These are phyloP conservation scores for Suhomyces maxii DNA, from an alignment of 1,139 yeast genomes.

Conservation along the genomic window DNA sequence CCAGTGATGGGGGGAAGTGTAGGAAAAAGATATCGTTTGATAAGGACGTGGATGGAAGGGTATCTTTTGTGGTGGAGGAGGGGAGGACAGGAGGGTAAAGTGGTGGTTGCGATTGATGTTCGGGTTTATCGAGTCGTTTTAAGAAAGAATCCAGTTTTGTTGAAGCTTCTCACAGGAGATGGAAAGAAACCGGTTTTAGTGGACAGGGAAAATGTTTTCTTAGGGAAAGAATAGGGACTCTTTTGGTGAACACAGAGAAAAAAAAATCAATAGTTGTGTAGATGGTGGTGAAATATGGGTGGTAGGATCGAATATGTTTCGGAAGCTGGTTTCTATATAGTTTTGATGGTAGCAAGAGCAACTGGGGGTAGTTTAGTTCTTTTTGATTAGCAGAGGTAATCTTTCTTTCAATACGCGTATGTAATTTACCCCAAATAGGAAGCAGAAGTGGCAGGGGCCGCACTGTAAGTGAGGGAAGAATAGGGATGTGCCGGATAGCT, in stretches of 20 bases:
- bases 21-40: no score
- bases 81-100: no score
- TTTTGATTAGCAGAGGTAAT: conserved; percentile 2
- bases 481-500: neutral
- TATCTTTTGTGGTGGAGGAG: no score
- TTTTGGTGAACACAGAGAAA: no score
- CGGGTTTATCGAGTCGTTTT: no score
- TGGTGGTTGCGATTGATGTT: neutral
- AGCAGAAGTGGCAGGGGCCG: conserved; percentile 7
- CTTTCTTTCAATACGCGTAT: conserved; percentile 5
- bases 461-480: conserved; percentile 1
- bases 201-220: neutral
- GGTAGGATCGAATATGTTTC: neutral
- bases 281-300: neutral
- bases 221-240: no score
- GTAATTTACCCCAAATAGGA: conserved; percentile 11
- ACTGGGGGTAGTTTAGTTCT: neutral
- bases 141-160: no score
- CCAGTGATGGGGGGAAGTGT: no score
- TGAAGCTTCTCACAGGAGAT: no score
- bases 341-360: conserved; percentile 7
- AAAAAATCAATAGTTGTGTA: neutral
- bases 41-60: neutral
- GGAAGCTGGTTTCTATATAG: neutral
- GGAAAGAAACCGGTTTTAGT: neutral